A percentile compares a stretch with the other conserved stretches of the same genome.
Evolutionary conservation across 768 basidiomycete genomes (phyloP).

Genomic region (Boletus rufocinnamomeus): DNA sequence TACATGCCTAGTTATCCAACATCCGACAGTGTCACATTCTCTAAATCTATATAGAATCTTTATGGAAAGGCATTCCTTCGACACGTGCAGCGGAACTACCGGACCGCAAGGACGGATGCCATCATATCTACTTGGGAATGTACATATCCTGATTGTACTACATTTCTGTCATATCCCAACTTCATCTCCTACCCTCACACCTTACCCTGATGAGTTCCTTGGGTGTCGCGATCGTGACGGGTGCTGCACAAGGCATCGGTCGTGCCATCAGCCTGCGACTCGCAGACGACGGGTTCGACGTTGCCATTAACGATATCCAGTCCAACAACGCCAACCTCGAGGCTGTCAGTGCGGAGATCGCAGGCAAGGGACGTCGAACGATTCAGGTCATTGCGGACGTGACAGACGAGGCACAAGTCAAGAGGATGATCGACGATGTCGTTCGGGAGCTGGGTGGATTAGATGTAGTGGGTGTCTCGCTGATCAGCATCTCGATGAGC

Average conservation of each 20-base stretch:
- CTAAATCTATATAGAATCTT: too few species aligned
- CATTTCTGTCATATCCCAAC: neutral
- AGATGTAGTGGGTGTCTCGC: constrained; percentile 14
- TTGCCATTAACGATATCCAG: constrained; percentile 47
- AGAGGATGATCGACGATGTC: constrained; percentile 15
- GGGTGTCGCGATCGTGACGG: constrained; percentile 46
- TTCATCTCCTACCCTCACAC: neutral
- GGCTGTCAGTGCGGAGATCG: neutral
- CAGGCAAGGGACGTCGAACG: neutral
- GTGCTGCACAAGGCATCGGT: constrained; percentile 50
- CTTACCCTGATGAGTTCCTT: neutral
- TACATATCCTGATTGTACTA: neutral
- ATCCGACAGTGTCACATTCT: too few species aligned
- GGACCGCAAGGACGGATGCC: too few species aligned
- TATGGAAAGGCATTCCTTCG: too few species aligned
- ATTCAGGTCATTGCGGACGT: constrained; percentile 1
- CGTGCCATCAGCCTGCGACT: constrained; percentile 48
- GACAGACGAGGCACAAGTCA: constrained; percentile 4
- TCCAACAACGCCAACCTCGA: neutral
- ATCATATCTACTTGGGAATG: too few species aligned
- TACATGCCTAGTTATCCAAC: too few species aligned
- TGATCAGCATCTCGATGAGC: neutral
- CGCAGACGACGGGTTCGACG: constrained; percentile 43
- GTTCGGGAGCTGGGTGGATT: constrained; percentile 12
- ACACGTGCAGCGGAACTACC: too few species aligned